Conservation (phyloP, 1,139 yeast species). For the Taiozyma sp. region DNA sequence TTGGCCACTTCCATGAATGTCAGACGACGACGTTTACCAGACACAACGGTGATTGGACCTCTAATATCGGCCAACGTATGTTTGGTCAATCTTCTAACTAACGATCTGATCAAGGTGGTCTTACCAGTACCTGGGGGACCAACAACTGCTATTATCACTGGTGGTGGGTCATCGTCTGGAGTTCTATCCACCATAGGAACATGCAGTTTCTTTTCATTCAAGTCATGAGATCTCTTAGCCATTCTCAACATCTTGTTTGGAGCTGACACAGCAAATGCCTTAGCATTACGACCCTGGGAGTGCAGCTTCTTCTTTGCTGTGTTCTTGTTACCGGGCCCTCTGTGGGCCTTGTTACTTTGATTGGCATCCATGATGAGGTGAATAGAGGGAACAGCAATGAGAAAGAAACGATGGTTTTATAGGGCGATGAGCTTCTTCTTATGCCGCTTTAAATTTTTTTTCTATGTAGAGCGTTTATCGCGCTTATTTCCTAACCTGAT, state of each 20-base stretch:
- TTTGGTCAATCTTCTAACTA: constrained; percentile 87
- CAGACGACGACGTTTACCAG: constrained; percentile 89
- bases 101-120: constrained; percentile 84
- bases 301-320: constrained; percentile 85
- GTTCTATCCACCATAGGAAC: constrained; percentile 98
- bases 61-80: constrained; percentile 79
- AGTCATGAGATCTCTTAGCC: constrained; percentile 84
- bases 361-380: constrained; percentile 20
- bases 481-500: neutral
- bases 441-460: neutral
- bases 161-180: constrained; percentile 97
- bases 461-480: neutral
- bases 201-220: constrained; percentile 81
- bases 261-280: constrained; percentile 91
- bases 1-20: constrained; percentile 92
- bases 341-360: constrained; percentile 56
- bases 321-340: constrained; percentile 46
- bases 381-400: neutral
- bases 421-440: neutral
- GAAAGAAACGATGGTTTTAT: neutral
- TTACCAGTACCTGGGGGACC: constrained; percentile 99
- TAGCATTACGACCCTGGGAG: constrained; percentile 86
- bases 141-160: constrained; percentile 91
- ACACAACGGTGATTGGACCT: constrained; percentile 97
- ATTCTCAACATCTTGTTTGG: constrained; percentile 84